These are phyloP conservation scores for Pezicula radicicola DNA, from an alignment of 2,329 filamentous ascomycete species.

Conservation along the genomic window DNA sequence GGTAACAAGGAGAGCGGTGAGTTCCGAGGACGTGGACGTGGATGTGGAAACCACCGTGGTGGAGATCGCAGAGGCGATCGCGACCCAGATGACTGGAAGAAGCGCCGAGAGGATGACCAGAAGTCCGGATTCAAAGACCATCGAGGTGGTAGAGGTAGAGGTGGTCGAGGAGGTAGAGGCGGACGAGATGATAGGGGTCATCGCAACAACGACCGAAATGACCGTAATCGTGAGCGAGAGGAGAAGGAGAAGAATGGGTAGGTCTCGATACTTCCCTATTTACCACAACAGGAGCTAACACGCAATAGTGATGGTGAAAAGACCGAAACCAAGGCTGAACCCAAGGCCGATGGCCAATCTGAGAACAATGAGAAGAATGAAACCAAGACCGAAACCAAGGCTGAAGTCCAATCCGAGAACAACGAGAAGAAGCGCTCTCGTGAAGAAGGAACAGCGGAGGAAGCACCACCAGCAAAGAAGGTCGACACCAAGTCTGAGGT, in stretches of 20 bases:
- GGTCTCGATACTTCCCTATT: background rate
- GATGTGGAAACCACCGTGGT: constrained; percentile 2
- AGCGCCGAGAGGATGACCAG: constrained; percentile 59
- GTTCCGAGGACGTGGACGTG: constrained; percentile 8
- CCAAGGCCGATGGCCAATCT: constrained; percentile 3
- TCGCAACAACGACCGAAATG: constrained; percentile 26
- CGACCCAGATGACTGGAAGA: constrained; percentile 60
- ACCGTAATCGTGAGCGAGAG: constrained; percentile 30
- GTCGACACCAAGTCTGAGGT: constrained; percentile 40
- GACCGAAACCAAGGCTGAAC: constrained; percentile 9
- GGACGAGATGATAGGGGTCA: constrained; percentile 37
- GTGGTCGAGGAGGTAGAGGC: constrained; percentile 43
- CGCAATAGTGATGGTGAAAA: constrained; percentile 7
- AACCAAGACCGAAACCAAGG: too few species aligned
- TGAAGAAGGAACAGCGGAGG: constrained; percentile 18
- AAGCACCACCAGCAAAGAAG: constrained; percentile 58
- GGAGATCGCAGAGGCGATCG: constrained; percentile 34
- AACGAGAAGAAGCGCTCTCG: constrained; percentile 17
- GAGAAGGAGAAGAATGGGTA: constrained; percentile 24
- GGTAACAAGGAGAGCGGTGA: constrained; percentile 14
- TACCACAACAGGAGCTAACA: constrained; percentile 9
- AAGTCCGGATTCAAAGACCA: constrained; percentile 52
- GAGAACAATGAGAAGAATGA: constrained; percentile 16
- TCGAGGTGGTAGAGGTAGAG: constrained; percentile 29
- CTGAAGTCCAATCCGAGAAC: constrained; percentile 3